phyloP scores from a whole-genome alignment of 2,329 filamentous ascomycete genomes.

The Pseudodiploospora longispora region DNA sequence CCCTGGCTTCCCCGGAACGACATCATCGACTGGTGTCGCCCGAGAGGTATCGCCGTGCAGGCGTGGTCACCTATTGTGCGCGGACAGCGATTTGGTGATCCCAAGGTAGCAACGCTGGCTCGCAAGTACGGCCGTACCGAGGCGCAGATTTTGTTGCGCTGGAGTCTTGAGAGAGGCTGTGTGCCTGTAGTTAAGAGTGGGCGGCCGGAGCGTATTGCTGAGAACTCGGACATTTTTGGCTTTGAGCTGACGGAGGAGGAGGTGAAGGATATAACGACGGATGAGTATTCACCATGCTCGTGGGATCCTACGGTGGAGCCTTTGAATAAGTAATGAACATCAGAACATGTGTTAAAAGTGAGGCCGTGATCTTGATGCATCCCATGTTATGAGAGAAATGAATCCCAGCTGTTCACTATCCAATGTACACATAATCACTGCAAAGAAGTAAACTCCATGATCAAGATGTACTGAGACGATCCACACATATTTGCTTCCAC shows the following conservation, averaged over 20 bases:
- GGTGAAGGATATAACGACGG: conserved; percentile 39
- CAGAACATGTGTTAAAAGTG: too few relatives aligned
- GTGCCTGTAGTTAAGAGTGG: conserved; percentile 69
- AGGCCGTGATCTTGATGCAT: too few relatives aligned
- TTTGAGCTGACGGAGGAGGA: conserved; percentile 49
- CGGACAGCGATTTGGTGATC: conserved; percentile 64
- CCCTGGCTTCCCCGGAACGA: conserved; percentile 78
- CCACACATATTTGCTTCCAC: too few relatives aligned
- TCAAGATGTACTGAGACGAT: too few relatives aligned
- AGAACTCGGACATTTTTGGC: conserved; percentile 51
- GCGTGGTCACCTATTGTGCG: conserved; percentile 55
- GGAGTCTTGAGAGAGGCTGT: conserved; percentile 72
- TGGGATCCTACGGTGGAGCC: conserved; percentile 48
- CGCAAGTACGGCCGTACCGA: conserved; percentile 66
- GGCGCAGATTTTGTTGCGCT: conserved; percentile 72
- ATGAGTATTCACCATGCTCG: conserved; percentile 44
- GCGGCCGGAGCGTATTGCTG: conserved; percentile 55
- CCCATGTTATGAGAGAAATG: too few relatives aligned
- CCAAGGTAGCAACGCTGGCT: conserved; percentile 54
- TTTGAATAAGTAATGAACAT: conserved; percentile 30
- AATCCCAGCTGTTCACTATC: too few relatives aligned
- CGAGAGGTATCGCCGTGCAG: conserved; percentile 54
- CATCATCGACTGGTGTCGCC: conserved; percentile 67
- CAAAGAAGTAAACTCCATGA: too few relatives aligned
- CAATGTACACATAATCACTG: too few relatives aligned